These are phyloP conservation scores for Zygotorulaspora sp. DNA, from an alignment of 805 yeast genomes.

Conservation along the genomic window DNA sequence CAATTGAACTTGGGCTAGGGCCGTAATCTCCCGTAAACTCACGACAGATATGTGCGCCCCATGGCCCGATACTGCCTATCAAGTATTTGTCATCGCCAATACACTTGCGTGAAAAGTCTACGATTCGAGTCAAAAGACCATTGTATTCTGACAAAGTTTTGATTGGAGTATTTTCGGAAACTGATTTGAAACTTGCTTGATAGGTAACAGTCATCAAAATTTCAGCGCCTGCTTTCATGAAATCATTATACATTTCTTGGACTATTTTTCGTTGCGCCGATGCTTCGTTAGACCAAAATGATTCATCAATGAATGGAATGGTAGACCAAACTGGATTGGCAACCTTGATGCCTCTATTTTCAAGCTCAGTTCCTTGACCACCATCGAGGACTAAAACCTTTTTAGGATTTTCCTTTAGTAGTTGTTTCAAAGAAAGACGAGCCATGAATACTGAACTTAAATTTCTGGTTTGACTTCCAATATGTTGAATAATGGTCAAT, in stretches of 20 bases:
- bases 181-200: conserved; percentile 48
- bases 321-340: conserved; percentile 62
- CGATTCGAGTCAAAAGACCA: conserved; percentile 22
- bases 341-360: conserved; percentile 43
- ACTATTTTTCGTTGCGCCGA: conserved; percentile 40
- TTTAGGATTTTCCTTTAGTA: conserved; percentile 2
- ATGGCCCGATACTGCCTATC: conserved; percentile 69
- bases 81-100: conserved; percentile 27
- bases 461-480: too few relatives aligned
- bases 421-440: conserved; percentile 6
- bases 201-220: conserved; percentile 55
- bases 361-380: conserved; percentile 62
- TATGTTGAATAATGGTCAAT: conserved; percentile 5
- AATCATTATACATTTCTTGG: conserved; percentile 47
- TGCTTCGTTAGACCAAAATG: conserved; percentile 27
- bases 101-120: conserved; percentile 22
- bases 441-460: too few relatives aligned
- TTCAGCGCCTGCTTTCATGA: conserved; percentile 52
- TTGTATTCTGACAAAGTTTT: conserved; percentile 24
- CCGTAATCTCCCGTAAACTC: conserved; percentile 73
- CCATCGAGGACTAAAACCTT: conserved; percentile 46
- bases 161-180: conserved; percentile 33
- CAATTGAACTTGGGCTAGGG: conserved; percentile 23
- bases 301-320: conserved; percentile 39
- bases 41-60: conserved; percentile 63